Evolutionary conservation across 768 basidiomycete genomes (phyloP).

Genomic region (Hysterangium stoloniferum): DNA sequence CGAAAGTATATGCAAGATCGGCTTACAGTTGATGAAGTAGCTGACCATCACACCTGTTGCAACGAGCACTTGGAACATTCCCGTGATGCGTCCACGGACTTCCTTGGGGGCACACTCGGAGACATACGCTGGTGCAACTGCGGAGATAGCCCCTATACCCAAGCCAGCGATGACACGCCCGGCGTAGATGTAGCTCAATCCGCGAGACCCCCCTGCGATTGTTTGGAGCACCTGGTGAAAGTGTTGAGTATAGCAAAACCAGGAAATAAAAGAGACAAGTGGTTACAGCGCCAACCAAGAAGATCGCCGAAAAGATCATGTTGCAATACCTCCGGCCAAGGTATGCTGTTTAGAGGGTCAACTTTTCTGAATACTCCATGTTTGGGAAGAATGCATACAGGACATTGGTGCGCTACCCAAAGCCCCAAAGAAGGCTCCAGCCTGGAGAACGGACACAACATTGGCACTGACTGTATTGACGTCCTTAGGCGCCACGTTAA

Average conservation of each 20-base stretch:
- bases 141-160: constrained; percentile 76
- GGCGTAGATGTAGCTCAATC: constrained; percentile 64
- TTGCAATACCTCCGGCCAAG: constrained; percentile 64
- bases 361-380: too few relatives aligned
- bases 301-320: constrained; percentile 52
- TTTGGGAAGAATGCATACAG: constrained; percentile 29
- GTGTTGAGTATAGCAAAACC: constrained; percentile 9
- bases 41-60: constrained; percentile 81
- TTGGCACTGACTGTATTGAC: constrained; percentile 57
- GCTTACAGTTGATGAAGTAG: constrained; percentile 72
- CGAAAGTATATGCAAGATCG: constrained; percentile 9
- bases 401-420: constrained; percentile 65
- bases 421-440: constrained; percentile 85
- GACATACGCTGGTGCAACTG: constrained; percentile 81
- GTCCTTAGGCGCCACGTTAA: constrained; percentile 35
- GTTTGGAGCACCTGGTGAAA: constrained; percentile 57
- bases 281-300: constrained; percentile 60
- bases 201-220: constrained; percentile 45
- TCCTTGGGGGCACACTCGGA: constrained; percentile 84
- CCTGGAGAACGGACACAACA: constrained; percentile 82
- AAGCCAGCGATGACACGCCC: constrained; percentile 76
- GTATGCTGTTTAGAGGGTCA: constrained; percentile 35
- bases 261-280: neutral
- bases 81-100: constrained; percentile 79
- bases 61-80: constrained; percentile 83